phyloP scores from a whole-genome alignment of 768 basidiomycete species.

The Tylopilus intermedius region DNA sequence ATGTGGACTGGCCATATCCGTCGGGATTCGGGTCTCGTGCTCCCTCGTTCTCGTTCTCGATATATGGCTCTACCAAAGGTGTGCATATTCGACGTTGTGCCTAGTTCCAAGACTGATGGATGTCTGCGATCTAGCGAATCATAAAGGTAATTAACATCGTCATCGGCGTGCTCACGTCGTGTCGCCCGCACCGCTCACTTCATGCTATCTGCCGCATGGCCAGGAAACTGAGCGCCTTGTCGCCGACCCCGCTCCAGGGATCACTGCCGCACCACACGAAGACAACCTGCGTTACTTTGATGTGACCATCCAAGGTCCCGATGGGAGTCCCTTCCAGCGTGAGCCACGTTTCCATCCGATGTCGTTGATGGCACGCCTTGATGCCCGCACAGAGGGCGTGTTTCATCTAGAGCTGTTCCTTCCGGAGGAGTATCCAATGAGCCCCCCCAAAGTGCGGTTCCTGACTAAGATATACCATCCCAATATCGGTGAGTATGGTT shows the following conservation, averaged over 20 bases:
- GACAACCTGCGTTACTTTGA: constrained; percentile 99
- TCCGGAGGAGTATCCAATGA: constrained; percentile 99
- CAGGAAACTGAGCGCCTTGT: constrained; percentile 98
- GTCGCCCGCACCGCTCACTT: constrained; percentile 18
- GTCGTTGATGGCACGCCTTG: background rate
- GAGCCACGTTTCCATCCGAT: constrained; percentile 25
- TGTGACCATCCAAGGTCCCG: constrained; percentile 93
- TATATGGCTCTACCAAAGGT: constrained; percentile 39
- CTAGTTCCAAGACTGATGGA: background rate
- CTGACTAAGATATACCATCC: constrained; percentile 98
- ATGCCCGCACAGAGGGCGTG: constrained; percentile 61
- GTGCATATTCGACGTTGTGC: background rate
- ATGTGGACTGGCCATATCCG: background rate
- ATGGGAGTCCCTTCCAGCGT: constrained; percentile 90
- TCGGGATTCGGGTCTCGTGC: constrained; percentile 16
- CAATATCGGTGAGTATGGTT: constrained; percentile 79
- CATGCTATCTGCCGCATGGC: constrained; percentile 5
- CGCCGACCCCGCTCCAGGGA: constrained; percentile 95
- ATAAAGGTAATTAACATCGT: constrained; percentile 39
- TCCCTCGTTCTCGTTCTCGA: constrained; percentile 11
- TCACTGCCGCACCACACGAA: constrained; percentile 91
- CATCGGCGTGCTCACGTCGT: constrained; percentile 15
- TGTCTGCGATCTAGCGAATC: constrained; percentile 37
- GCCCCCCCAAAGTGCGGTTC: constrained; percentile 96
- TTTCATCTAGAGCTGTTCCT: constrained; percentile 97